These are phyloP conservation scores for Fraxinus latifolia DNA, from an alignment of 305 asterid genomes.

Conservation along the genomic window DNA sequence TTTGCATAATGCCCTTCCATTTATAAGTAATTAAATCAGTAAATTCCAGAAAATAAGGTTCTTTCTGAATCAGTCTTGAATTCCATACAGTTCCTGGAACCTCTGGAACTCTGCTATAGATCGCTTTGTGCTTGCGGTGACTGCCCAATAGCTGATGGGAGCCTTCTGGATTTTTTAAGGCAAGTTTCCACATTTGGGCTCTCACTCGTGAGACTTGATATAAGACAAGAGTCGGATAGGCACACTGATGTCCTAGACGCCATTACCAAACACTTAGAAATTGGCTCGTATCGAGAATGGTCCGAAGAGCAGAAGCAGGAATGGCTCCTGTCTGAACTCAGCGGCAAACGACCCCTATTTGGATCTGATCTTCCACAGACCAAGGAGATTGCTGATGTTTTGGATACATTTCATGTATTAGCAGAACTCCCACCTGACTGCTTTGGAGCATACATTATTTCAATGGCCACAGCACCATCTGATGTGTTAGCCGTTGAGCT, in stretches of 20 bases:
- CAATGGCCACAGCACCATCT: slow-evolving; percentile 83
- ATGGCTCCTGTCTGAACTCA: slow-evolving; percentile 73
- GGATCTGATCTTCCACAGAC: slow-evolving; percentile 76
- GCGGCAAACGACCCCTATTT: slow-evolving; percentile 68
- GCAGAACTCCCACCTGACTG: slow-evolving; percentile 77
- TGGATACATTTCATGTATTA: slow-evolving; percentile 58
- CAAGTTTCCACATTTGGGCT: slow-evolving; percentile 80
- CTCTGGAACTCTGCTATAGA: slow-evolving; percentile 62
- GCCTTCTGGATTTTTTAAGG: slow-evolving; percentile 69
- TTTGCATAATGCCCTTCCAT: background rate
- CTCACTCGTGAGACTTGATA: slow-evolving; percentile 71
- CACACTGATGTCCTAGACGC: slow-evolving; percentile 82
- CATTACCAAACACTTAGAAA: slow-evolving; percentile 56
- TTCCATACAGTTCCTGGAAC: slow-evolving; percentile 47
- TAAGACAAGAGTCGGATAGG: slow-evolving; percentile 74
- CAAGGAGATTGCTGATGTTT: slow-evolving; percentile 66
- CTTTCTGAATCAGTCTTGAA: slow-evolving; percentile 12
- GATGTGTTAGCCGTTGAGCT: slow-evolving; percentile 89
- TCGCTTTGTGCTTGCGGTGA: slow-evolving; percentile 78
- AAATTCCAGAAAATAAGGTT: background rate
- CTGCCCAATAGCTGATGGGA: slow-evolving; percentile 66
- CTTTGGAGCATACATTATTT: slow-evolving; percentile 78
- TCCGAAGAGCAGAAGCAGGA: slow-evolving; percentile 60
- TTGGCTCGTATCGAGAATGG: slow-evolving; percentile 72
- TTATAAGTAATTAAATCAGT: background rate